These are phyloP conservation scores for Starmerella stigmatis DNA, from an alignment of 805 yeast species.

Conservation along the genomic window DNA sequence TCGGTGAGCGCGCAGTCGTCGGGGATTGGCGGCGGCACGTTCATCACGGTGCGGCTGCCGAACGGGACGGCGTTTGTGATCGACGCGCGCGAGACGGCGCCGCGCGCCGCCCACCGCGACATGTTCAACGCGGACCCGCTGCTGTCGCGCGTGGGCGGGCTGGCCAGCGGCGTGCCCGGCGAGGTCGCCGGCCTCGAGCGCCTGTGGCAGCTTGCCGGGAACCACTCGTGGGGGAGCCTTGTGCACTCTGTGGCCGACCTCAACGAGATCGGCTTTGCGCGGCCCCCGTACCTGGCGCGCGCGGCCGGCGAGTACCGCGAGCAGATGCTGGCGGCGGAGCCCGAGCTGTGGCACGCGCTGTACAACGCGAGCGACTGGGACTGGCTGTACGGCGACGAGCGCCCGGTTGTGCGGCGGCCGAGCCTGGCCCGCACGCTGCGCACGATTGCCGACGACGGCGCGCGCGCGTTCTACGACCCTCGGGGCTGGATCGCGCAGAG, in stretches of 20 bases:
- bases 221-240: conserved; percentile 58
- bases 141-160: conserved; percentile 63
- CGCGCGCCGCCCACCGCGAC: conserved; percentile 45
- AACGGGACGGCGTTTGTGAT: conserved; percentile 47
- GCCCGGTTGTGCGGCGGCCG: conserved; percentile 35
- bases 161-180: conserved; percentile 87
- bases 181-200: conserved; percentile 74
- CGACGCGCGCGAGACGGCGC: conserved; percentile 88
- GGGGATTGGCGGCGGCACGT: conserved; percentile 92
- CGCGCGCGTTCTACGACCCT: conserved; percentile 53
- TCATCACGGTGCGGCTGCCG: conserved; percentile 41
- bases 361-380: conserved; percentile 27
- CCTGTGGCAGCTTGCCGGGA: conserved; percentile 50
- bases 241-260: conserved; percentile 63
- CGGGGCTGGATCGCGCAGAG: conserved; percentile 67
- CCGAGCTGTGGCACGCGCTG: conserved; percentile 12
- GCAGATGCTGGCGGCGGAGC: conserved; percentile 29
- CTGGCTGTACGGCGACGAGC: conserved; percentile 24
- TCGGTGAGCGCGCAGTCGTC: conserved; percentile 69
- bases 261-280: conserved; percentile 55
- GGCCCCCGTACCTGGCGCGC: conserved; percentile 37
- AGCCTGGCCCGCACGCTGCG: conserved; percentile 57
- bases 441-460: conserved; percentile 64
- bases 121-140: conserved; percentile 47
- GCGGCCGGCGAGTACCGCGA: conserved; percentile 31